Conservation (phyloP, 768 basidiomycete genomes). For the Suillus subluteus region DNA sequence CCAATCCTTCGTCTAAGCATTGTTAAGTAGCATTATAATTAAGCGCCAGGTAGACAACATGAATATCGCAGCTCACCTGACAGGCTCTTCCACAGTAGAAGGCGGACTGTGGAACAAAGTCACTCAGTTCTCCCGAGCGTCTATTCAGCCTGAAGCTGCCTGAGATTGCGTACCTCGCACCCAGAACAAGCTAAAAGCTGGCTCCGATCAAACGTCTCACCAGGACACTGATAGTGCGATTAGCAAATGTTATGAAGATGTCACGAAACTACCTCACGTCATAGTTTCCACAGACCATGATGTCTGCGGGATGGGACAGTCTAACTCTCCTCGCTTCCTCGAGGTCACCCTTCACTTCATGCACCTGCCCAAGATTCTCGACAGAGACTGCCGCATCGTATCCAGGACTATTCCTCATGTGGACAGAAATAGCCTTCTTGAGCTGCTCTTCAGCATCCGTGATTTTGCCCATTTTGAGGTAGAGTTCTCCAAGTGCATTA, state of each 20-base stretch:
- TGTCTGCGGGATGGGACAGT: slow-evolving; percentile 25
- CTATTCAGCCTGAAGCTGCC: neutral
- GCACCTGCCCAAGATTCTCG: slow-evolving; percentile 41
- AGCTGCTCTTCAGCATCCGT: slow-evolving; percentile 43
- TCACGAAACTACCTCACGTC: slow-evolving; percentile 21
- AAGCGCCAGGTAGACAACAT: neutral
- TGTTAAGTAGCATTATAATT: neutral
- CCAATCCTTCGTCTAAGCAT: slow-evolving; percentile 30
- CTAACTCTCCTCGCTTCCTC: slow-evolving; percentile 34
- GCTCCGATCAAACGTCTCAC: slow-evolving; percentile 19
- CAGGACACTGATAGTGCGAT: slow-evolving; percentile 27
- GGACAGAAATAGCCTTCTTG: slow-evolving; percentile 33
- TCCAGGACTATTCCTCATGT: slow-evolving; percentile 24
- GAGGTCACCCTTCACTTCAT: slow-evolving; percentile 38
- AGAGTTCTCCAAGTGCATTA: slow-evolving; percentile 41
- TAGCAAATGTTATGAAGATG: slow-evolving; percentile 2
- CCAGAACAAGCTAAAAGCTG: slow-evolving; percentile 28
- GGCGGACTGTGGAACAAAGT: slow-evolving; percentile 18
- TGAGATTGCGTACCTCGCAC: slow-evolving; percentile 29
- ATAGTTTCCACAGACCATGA: slow-evolving; percentile 34
- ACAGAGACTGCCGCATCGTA: slow-evolving; percentile 41
- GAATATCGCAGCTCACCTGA: slow-evolving; percentile 22
- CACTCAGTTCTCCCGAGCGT: neutral
- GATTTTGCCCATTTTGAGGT: slow-evolving; percentile 37
- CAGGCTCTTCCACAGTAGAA: slow-evolving; percentile 31